phyloP scores from a whole-genome alignment of 2,329 filamentous ascomycete genomes.

The Rutstroemia sp. region DNA sequence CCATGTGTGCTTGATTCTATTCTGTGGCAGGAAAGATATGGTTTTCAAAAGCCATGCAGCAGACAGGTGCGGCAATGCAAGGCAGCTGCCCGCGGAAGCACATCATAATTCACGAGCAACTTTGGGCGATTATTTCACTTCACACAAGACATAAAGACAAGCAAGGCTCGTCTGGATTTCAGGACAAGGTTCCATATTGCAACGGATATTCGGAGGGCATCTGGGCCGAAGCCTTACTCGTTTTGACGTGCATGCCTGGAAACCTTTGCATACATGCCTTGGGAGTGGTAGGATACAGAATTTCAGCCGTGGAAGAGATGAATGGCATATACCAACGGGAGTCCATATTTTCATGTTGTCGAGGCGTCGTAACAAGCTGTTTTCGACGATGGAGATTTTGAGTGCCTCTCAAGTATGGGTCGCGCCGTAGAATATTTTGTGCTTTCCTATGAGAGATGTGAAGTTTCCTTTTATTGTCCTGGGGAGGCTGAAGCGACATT shows the following conservation, averaged over 20 bases:
- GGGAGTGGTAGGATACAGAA: too few relatives aligned
- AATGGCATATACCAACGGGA: too few relatives aligned
- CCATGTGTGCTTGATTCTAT: neutral
- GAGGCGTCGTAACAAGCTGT: too few relatives aligned
- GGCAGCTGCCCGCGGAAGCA: neutral
- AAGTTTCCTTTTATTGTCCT: too few relatives aligned
- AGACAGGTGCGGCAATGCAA: conserved; percentile 1
- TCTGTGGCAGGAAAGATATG: neutral
- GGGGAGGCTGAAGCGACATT: too few relatives aligned
- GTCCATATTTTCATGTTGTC: too few relatives aligned
- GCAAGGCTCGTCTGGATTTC: conserved; percentile 2
- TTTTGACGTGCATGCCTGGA: neutral
- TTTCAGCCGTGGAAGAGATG: too few relatives aligned
- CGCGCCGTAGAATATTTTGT: too few relatives aligned
- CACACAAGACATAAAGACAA: neutral
- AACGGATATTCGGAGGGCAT: neutral
- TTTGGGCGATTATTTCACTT: neutral
- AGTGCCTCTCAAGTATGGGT: too few relatives aligned
- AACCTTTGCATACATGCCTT: neutral
- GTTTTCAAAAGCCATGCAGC: neutral
- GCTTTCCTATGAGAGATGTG: too few relatives aligned
- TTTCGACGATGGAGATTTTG: too few relatives aligned
- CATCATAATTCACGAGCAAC: neutral
- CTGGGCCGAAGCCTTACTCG: neutral
- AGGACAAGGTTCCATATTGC: neutral